Percentiles rank a stretch among this genome's conserved stretches.
Conservation (phyloP, 345 rosid species). For the Corchorus olitorius region DNA sequence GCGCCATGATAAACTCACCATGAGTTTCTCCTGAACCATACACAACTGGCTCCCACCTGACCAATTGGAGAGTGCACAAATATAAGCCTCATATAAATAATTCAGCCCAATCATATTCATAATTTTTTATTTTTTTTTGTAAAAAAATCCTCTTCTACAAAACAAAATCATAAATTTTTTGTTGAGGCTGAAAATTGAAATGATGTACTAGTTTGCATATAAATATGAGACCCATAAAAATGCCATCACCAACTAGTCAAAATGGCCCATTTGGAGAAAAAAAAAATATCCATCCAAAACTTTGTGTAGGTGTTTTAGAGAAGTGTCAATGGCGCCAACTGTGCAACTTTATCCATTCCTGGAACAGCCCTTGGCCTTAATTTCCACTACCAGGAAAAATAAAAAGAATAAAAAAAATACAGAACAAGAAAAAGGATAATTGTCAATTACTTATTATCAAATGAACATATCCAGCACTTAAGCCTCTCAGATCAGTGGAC, state of each 20-base stretch:
- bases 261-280: not conserved
- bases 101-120: slow-evolving; percentile 4
- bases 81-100: slow-evolving; percentile 28
- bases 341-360: slow-evolving; percentile 24
- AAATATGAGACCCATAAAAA: slow-evolving; percentile 18
- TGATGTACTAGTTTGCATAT: not conserved
- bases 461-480: not conserved
- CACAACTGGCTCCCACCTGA: slow-evolving; percentile 34
- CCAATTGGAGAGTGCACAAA: slow-evolving; percentile 34
- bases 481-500: not conserved
- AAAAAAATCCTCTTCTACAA: not conserved
- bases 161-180: not conserved
- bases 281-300: slow-evolving; percentile 6
- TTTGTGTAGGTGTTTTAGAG: slow-evolving; percentile 14
- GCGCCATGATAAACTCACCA: slow-evolving; percentile 26
- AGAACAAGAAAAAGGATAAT: not conserved
- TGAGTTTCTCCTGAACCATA: slow-evolving; percentile 28
- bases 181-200: slow-evolving; percentile 17
- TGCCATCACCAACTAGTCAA: slow-evolving; percentile 23
- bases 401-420: not conserved
- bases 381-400: not conserved
- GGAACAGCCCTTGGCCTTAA: not conserved
- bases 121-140: not conserved
- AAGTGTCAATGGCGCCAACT: slow-evolving; percentile 25
- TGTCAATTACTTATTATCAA: not conserved